Percentiles rank a stretch among this genome's conserved stretches.
These are phyloP conservation scores for Artomyces pyxidatus DNA, from an alignment of 768 basidiomycete species.

Conservation along the genomic window DNA sequence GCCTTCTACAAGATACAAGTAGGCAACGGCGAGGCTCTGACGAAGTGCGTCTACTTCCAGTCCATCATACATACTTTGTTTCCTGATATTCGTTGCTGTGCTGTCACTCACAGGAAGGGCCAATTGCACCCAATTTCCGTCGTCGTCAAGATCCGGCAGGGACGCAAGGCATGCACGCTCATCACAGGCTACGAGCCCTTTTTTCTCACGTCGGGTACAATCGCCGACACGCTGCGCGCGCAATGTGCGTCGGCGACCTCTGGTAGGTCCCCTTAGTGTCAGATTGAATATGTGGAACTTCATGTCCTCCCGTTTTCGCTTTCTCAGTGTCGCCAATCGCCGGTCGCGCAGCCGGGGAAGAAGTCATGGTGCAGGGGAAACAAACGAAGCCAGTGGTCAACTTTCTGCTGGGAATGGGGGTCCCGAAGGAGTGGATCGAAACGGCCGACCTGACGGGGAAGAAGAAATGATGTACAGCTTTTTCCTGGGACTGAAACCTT, in stretches of 20 bases:
- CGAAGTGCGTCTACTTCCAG: conserved; percentile 41
- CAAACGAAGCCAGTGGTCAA: conserved; percentile 62
- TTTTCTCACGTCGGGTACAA: conserved; percentile 54
- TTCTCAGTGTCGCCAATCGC: conserved; percentile 48
- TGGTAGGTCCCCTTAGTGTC: conserved; percentile 41
- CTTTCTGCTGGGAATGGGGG: conserved; percentile 57
- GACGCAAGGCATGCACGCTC: conserved; percentile 67
- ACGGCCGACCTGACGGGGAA: conserved; percentile 32
- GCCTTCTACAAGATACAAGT: conserved; percentile 58
- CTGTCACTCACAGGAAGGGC: conserved; percentile 84
- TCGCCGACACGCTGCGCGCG: conserved; percentile 73
- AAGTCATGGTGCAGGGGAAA: conserved; percentile 83
- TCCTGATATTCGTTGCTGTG: not conserved
- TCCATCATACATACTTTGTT: conserved; percentile 1
- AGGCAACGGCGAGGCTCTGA: conserved; percentile 45
- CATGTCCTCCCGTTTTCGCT: not conserved
- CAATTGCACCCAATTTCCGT: conserved; percentile 62
- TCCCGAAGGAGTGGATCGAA: conserved; percentile 80
- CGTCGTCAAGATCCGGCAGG: conserved; percentile 64
- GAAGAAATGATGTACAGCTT: conserved; percentile 41
- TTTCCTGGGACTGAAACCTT: no score
- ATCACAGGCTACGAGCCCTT: conserved; percentile 79
- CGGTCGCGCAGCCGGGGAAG: conserved; percentile 49
- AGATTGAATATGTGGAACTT: not conserved
- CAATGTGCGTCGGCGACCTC: conserved; percentile 75